Evolutionary conservation across 352 stramenopile genomes (phyloP), one percentile per base, ranked within the genome.

Genomic region (Globisporangium viniferum): DNA sequence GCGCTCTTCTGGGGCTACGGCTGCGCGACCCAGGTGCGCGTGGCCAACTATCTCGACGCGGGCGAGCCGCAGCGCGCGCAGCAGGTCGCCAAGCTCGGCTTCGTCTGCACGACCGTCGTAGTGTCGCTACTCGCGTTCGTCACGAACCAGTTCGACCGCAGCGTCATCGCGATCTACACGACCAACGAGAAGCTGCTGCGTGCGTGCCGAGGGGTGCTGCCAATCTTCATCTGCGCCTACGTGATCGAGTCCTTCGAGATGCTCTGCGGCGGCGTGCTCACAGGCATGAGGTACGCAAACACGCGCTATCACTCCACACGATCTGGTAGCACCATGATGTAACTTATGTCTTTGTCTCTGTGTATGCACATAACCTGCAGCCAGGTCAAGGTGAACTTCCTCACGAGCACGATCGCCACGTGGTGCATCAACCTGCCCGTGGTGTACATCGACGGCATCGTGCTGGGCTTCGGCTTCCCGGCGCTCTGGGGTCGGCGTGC

Each of bases 1-100:
- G 83, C 82, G 9, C 75, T 93, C 29, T 92, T 91, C 64, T 94
- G 86, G 84, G 84, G 84, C 14, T 94, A 91, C 56, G 86, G 80
- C 51, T 94, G 84, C 56, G 86, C 86, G 12, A 92, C 84, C 1
- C 87, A 95, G 64, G 77, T 91, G 46, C 84, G 85, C 29, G 83
- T 93, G 29, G 87, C 85, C 63, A 93, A 89, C 64, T 91, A 93
- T 58, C 67, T 95, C 2, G 85, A 85, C 5, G 85, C 87, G 5
- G 79, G 78, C 1, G 73, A 84, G 49, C 84, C 86, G 0, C 59
- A 76, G 15, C 70, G 73, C 29, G 83, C 86, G 10, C 75, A 90
- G 54, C 69, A 73, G 35, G 78, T 92, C 33, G 79, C 77, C 3
- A 73, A 68, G 27, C 64, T 94, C 6, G 87, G 84, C 0, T 80